A percentile compares a stretch with the other conserved stretches of the same genome.
Evolutionary conservation across 2,329 filamentous ascomycete genomes (phyloP).

Genomic region (Rhynchosporium graminicola): DNA sequence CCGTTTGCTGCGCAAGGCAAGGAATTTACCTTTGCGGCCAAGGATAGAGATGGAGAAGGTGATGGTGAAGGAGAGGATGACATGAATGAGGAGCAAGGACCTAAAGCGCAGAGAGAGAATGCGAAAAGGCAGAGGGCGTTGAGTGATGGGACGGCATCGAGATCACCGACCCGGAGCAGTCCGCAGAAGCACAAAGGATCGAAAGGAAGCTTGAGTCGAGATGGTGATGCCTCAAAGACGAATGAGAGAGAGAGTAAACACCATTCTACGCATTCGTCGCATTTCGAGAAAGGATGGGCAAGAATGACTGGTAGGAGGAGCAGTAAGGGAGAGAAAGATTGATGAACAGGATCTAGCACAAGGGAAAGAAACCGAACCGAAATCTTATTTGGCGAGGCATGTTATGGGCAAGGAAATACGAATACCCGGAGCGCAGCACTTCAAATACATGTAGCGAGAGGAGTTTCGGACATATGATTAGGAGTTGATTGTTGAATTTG

Average conservation of each 20-base stretch:
- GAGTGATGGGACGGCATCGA: constrained; percentile 46
- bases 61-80: not conserved
- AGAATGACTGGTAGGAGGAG: constrained; percentile 14
- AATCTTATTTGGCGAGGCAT: not conserved
- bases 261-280: constrained; percentile 61
- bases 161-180: constrained; percentile 65
- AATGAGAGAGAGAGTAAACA: constrained; percentile 55
- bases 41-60: not conserved
- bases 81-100: not conserved
- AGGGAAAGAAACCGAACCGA: not conserved
- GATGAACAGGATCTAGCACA: not conserved
- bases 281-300: constrained; percentile 49
- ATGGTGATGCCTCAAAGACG: constrained; percentile 63
- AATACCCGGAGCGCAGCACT: not conserved
- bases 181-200: constrained; percentile 68
- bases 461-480: not conserved
- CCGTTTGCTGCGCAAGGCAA: not conserved
- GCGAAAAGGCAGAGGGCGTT: not conserved
- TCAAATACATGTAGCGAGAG: not conserved
- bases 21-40: not conserved
- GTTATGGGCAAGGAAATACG: not conserved
- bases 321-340: constrained; percentile 17
- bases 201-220: constrained; percentile 65
- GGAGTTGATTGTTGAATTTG: not conserved
- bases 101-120: not conserved